phyloP scores from a whole-genome alignment of 352 stramenopile genomes.

The Phytophthora rubi region DNA sequence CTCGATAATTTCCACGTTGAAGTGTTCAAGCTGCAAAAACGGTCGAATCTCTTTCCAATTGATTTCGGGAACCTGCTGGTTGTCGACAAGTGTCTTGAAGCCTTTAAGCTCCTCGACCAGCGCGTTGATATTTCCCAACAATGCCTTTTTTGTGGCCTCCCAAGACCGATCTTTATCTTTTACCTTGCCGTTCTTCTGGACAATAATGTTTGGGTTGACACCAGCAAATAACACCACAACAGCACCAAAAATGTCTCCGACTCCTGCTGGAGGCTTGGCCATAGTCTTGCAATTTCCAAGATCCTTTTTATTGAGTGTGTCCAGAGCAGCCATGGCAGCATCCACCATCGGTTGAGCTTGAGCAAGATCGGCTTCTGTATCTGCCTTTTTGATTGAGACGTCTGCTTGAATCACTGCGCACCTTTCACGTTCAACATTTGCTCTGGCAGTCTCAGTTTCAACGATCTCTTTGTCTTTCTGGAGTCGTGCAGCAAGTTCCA shows the following conservation, averaged over 20 bases:
- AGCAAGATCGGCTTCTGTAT: constrained; percentile 77
- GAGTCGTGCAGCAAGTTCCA: constrained; percentile 93
- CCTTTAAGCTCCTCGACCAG: constrained; percentile 93
- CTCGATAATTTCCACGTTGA: constrained; percentile 82
- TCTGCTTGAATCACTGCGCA: constrained; percentile 93
- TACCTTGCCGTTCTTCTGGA: constrained; percentile 95
- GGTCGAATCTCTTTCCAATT: constrained; percentile 88
- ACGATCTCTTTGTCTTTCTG: constrained; percentile 93
- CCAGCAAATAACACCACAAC: constrained; percentile 82
- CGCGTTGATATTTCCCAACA: constrained; percentile 93
- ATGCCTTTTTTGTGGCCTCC: constrained; percentile 93
- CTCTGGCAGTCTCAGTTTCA: constrained; percentile 91
- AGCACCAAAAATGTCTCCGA: constrained; percentile 87
- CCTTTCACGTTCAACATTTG: constrained; percentile 91
- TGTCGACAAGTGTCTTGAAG: constrained; percentile 77
- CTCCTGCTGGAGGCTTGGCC: constrained; percentile 88
- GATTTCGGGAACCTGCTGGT: constrained; percentile 66
- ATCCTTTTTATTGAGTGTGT: constrained; percentile 92
- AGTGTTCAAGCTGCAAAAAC: constrained; percentile 80
- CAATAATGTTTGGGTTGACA: constrained; percentile 67
- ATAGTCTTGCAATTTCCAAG: constrained; percentile 93
- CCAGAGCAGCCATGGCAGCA: constrained; percentile 88
- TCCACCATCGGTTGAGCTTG: constrained; percentile 85
- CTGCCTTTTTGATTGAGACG: constrained; percentile 89
- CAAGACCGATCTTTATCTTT: constrained; percentile 94